Evolutionary conservation across 1,284 basidiomycete genomes (phyloP), one percentile per base, ranked within the genome.

Genomic region (Malassezia equina): DNA sequence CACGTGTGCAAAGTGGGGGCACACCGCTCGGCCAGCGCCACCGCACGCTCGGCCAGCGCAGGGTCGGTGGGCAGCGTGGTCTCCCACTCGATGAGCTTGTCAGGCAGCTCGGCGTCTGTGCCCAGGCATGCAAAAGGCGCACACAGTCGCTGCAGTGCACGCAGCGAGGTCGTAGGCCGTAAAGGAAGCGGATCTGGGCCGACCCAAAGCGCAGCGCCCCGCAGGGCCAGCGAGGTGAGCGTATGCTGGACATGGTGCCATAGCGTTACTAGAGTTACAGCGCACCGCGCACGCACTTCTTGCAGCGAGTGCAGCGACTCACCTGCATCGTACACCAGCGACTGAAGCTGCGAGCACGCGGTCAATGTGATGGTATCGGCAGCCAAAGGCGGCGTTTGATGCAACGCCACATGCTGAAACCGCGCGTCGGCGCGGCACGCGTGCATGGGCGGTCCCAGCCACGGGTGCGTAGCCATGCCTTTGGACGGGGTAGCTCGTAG

Each of bases 141-240:
- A 8, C 32, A 32, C 31, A 53, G 45, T 12, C 25, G 28, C 9
- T 25, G 27, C 21, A 53, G 46, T 12, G 17, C 9, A 3, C 45
- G 45, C 17, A 53, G 39, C 8, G 19, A 19, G 8, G 33, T 23
- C 19, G 13, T 6, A 24, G 7, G 40, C 19, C 17, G 17, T 8
- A 34, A 8, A 3, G 43, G 25, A 7, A 40, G 27, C 15, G 25
- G 32, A 7, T 33, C 31, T 15, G 40, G 17, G 5, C 25, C 45
- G 23, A 17, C 36, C 52, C 52, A 53, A 3, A 47, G n/a, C 33
- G 52, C 52, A 11, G 47, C 52, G 31, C 52, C 46, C 32, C 47
- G 45, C 24, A 53, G 47, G 21, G 15, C 17, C 17, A 53, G 45
- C 25, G 15, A 21, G 11, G 8, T 19, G 24, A 53, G 47, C 21